These are phyloP conservation scores for Naganishia friedmannii DNA, from an alignment of 768 basidiomycete species.

Conservation along the genomic window DNA sequence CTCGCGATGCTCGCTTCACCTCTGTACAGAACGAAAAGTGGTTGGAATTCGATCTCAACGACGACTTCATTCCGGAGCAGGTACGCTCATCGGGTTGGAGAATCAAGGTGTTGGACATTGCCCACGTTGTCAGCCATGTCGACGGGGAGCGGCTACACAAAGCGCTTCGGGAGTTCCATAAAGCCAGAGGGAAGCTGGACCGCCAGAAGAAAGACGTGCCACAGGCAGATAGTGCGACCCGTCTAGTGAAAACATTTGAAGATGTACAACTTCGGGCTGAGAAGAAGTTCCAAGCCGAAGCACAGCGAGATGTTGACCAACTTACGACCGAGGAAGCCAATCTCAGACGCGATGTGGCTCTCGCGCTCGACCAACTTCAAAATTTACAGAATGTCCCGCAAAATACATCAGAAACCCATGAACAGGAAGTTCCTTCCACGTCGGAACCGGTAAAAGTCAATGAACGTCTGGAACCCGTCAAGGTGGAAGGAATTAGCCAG, in stretches of 20 bases:
- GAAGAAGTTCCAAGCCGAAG: not conserved
- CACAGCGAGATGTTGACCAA: not conserved
- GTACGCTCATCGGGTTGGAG: not conserved
- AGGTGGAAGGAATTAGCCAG: not conserved
- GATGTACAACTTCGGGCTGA: not conserved
- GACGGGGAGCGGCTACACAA: not conserved
- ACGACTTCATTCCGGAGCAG: not conserved
- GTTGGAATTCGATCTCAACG: not conserved
- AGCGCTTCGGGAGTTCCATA: not conserved
- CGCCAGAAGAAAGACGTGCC: too few species aligned
- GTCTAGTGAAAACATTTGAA: not conserved
- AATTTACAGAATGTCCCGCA: not conserved
- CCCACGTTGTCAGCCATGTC: not conserved
- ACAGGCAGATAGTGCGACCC: not conserved
- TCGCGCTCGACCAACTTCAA: not conserved
- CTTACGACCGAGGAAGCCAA: not conserved
- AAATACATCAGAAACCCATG: not conserved
- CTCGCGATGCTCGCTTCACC: not conserved
- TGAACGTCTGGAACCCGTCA: not conserved
- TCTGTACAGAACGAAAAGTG: not conserved
- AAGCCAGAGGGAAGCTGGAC: not conserved
- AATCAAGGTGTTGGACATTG: conserved; percentile 15
- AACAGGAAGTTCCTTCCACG: not conserved
- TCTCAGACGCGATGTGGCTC: not conserved
- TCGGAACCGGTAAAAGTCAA: not conserved